Base-by-base conservation (phyloP, 148 eudicot species). In the Suaeda aralocaspica region DNA sequence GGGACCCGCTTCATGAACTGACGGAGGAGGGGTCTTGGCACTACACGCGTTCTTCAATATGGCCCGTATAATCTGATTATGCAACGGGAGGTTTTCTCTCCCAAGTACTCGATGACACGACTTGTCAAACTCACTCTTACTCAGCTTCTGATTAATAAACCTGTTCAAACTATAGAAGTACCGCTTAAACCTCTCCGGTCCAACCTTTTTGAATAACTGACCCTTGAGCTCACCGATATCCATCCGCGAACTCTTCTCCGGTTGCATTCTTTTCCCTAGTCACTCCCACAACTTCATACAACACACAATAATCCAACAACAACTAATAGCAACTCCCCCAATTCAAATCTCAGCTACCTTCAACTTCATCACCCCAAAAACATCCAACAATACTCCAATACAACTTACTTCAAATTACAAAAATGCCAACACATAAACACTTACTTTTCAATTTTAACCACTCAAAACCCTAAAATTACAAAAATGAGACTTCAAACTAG, bases 61-160 rank as follows among this genome's bases (percentile, higher is more conserved):
- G 13, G 81, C 80, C 80, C 74, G 71, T 74, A 87, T 81, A 44
- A 87, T 76, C 74, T 80, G 83, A 77, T 87, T 86, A 80, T 86
- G 90, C 69, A 86, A 56, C 28, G 74, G 76, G 39, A 86, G 68
- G 69, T 84, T 82, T 69, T 86, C 90, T 77, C 82, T 80, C 70
- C 90, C 87, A 58, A 86, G 74, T 48, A 80, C n/a, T 64, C 82
- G 80, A 69, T 68, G 50, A 74, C 90, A 86, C 31, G 76, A 72
- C 74, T 72, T 84, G 55, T 84, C 82, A 64, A 84, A 86, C 58
- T 86, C 87, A 66, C 52, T 72, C 80, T 86, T 84, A 52, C 82
- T 72, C 59, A 84, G 49, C 79, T 80, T 86, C 72, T 76, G 81
- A 76, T 72, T 82, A 51, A 86, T 75, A 31, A 82, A 82, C 58